These are phyloP conservation scores for Curvularia verruculosa DNA, from an alignment of 2,329 filamentous ascomycete species.

Conservation along the genomic window DNA sequence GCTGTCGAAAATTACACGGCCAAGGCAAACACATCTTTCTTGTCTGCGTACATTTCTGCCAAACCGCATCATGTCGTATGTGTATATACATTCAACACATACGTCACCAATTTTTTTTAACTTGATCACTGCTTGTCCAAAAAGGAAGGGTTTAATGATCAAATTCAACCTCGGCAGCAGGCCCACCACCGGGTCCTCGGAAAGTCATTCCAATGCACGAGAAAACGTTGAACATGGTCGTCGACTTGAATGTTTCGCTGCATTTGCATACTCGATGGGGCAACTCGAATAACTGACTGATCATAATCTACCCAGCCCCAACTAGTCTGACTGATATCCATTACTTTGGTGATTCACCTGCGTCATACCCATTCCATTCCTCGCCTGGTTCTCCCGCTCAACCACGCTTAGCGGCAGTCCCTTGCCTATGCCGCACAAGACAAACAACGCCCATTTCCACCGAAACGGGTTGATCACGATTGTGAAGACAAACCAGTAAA, in stretches of 20 bases:
- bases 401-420: conserved; percentile 71
- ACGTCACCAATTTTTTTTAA: not conserved
- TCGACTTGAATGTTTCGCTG: not conserved
- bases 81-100: not conserved
- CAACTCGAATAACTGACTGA: not conserved
- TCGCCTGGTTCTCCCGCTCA: conserved; percentile 66
- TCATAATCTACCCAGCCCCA: not conserved
- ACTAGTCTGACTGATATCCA: not conserved
- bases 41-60: not conserved
- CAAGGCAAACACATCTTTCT: not conserved
- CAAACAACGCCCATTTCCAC: conserved; percentile 89
- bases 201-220: not conserved
- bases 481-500: conserved; percentile 86
- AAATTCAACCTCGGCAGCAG: not conserved
- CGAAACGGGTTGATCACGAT: conserved; percentile 81
- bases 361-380: conserved; percentile 59
- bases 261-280: not conserved
- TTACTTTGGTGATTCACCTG: conserved; percentile 14
- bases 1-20: not conserved
- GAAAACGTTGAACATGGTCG: not conserved
- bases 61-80: not conserved
- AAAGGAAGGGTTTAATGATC: not conserved
- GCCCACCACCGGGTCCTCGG: not conserved
- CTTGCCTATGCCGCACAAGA: conserved; percentile 76
- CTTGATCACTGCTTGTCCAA: not conserved